Percentiles rank a stretch among this genome's conserved stretches.
Evolutionary conservation across 208 protist species (phyloP).

Genomic region (Porcisia hertigi): DNA sequence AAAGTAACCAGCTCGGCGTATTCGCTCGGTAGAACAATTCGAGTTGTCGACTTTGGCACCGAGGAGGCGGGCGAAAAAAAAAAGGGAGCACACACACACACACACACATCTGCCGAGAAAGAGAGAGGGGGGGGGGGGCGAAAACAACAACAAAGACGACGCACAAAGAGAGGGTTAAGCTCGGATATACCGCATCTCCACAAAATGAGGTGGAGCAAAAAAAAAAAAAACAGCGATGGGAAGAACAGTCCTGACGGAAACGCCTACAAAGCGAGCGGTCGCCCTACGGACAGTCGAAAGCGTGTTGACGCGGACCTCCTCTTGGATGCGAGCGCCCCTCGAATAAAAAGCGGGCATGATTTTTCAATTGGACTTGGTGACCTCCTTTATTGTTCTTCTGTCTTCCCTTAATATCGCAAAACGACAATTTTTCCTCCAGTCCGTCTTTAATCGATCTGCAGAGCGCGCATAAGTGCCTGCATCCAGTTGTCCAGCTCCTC

Average conservation of each 20-base stretch:
- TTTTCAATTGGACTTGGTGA: no score
- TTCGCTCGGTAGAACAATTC: no score
- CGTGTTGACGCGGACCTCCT: background rate
- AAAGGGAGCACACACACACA: background rate
- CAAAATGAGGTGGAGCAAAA: background rate
- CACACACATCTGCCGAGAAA: background rate
- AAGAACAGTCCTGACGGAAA: background rate
- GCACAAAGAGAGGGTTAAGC: background rate
- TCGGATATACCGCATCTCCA: background rate
- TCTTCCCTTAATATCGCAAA: background rate
- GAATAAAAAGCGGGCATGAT: background rate
- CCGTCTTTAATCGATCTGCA: conserved; percentile 61
- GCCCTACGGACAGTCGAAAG: background rate
- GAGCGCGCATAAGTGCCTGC: conserved; percentile 49
- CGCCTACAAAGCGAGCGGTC: background rate
- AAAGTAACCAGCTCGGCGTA: no score
- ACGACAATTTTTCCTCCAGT: no score
- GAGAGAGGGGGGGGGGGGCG: background rate
- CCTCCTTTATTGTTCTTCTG: background rate
- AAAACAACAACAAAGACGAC: background rate
- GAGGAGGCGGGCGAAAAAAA: no score
- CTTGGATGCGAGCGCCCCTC: no score
- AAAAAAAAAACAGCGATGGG: background rate
- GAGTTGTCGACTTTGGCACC: no score
- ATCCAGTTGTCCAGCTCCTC: conserved; percentile 77